Base-by-base conservation (phyloP, 345 rosid genomes). In the Populus tremula region DNA sequence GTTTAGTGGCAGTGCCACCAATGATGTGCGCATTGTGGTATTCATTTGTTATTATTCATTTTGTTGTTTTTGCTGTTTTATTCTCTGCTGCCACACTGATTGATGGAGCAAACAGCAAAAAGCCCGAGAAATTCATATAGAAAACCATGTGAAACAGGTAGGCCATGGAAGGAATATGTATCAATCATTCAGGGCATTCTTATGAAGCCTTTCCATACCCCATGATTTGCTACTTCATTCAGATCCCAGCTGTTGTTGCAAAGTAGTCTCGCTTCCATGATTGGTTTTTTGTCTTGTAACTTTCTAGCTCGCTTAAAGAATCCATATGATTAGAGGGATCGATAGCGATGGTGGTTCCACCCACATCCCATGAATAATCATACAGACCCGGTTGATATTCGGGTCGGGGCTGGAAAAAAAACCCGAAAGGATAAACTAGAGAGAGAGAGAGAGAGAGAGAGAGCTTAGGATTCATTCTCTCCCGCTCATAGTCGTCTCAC, bases 21-120 rank as follows among this genome's bases (percentile, higher is more conserved):
- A 41, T 68, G 67, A 39, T 43, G 29, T 20, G 66, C 10, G 27
- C 1, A 31, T 61, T 63, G 59, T 56, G 41, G 9, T 21, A 76
- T 5, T 73, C n/a, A 33, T 36, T 31, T 82, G 78, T 81, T 76
- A 49, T 61, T 68, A 50, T 80, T 41, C 77, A 74, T 17, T 72
- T 82, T 82, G 85, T 71, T 85, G 76, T 76, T 72, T 86, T 39
- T 76, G 64, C 76, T 43, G 83, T 67, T 78, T 71, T 83, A 83
- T 82, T 84, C 82, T 69, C 82, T 77, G 70, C 61, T 62, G 56
- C 47, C 69, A 68, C 33, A 70, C 61, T 78, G 74, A 23, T 67
- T 61, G 72, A 76, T 65, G 69, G 18, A 38, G 59, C 14, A 74
- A 14, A 59, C 29, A 43, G 29, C 23, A 53, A 54, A 45, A 18